Base-by-base conservation (phyloP, 129 eudicot species). In the Logfia minima region DNA sequence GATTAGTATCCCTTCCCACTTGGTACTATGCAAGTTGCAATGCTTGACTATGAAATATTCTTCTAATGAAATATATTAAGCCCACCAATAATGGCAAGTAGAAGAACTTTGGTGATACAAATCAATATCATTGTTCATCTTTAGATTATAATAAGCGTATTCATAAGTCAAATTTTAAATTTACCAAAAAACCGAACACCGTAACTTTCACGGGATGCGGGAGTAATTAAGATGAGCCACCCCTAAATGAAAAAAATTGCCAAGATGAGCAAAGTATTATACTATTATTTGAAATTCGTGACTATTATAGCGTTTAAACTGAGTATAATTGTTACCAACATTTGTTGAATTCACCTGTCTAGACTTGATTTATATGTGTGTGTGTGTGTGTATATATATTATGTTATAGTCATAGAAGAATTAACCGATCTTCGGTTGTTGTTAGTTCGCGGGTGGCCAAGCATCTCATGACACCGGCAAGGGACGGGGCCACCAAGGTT, bases 401-500 rank as follows among this genome's bases (percentile, higher is more conserved):
- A 6, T 34, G 68, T 22, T 35, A 37, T 56, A 10, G 68, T n/a
- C 1, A n/a, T 24, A 5, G 6, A 39, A 62, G 62, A n/a, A 22
- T 29, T 23, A 63, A 35, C 21, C 23, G n/a, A 2, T 28, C 6
- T 66, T 55, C 69, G 48, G 71, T 67, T 14, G 41, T 59, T 41
- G 58, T 68, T 81, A 87, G 91, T 70, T 67, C 69, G 67, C 88
- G 62, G 91, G 89, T 28, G 87, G 96, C 16, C 85, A 84, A 29
- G 71, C 92, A 14, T 78, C 68, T 48, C 70, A 81, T 59, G 87
- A 84, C 82, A 69, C 92, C 28, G 98, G 97, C 41, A 93, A 93
- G 80, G 96, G 97, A 74, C 83, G 91, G 83, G 90, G 96, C 82
- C 76, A 34, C 58, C 89, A 81, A 18, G 88, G 95, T 48, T 73